Base-by-base conservation (phyloP, 345 rosid species). In the Abelmoschus esculentus region DNA sequence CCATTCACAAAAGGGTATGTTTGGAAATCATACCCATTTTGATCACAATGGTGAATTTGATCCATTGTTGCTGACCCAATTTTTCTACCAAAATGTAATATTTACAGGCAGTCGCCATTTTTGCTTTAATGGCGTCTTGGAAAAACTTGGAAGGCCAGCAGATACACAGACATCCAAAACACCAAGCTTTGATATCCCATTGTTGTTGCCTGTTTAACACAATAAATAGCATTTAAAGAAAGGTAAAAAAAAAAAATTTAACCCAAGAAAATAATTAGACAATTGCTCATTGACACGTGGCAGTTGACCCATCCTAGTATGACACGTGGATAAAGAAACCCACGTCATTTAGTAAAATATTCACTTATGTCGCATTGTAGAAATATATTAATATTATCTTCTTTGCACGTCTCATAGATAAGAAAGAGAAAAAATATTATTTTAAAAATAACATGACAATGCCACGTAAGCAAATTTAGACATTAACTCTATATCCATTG, bases 101-200 rank as follows among this genome's bases (percentile, higher is more conserved):
- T 83, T 59, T 84, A 85, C 81, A 74, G 44, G 69, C 67, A 64
- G 74, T 73, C 69, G 13, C 66, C 68, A 42, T 53, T 61, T 71
- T 71, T 70, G 70, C 78, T n/a, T 72, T 85, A 90, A 70, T 71
- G 80, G 52, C 66, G 79, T 82, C 93, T 83, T 85, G 76, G 76
- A 70, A 88, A 74, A 81, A 85, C 84, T 70, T 82, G 90, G 78
- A 77, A 73, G 67, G 82, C 80, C 85, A 95, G 61, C 84, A 86
- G 85, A 85, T 67, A 84, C 73, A 87, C 78, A 77, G 82, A 82
- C 85, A 82, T 80, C 87, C 83, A 83, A 86, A 78, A 73, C 77
- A 84, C 73, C 82, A 85, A 70, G 85, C 87, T 69, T 81, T 82
- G 86, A 69, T 83, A 70, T 77, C 74, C 92, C 83, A 50, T 79